A percentile compares a stretch with the other conserved stretches of the same genome.
phyloP scores from a whole-genome alignment of 148 eudicot genomes.

The Amaranthus cruentus region DNA sequence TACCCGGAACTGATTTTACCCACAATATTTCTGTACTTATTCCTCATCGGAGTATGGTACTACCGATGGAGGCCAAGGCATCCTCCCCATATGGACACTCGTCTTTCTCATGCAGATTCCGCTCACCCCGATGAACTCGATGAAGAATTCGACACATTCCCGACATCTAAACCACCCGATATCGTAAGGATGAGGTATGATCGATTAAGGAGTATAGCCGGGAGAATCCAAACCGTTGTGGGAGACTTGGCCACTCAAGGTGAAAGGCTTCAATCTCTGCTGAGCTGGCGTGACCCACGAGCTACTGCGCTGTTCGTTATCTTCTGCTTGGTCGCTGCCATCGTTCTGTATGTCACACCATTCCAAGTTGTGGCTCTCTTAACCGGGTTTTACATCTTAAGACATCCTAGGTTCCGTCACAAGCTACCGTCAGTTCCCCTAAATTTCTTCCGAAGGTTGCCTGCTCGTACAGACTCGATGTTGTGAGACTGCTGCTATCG shows the following conservation, averaged over 20 bases:
- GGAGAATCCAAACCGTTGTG: conserved; percentile 39
- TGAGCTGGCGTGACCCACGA: conserved; percentile 45
- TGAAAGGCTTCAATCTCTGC: conserved; percentile 37
- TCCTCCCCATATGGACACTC: conserved; percentile 49
- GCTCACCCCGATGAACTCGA: conserved; percentile 33
- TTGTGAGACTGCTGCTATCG: not conserved
- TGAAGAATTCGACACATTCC: conserved; percentile 44
- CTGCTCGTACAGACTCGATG: conserved; percentile 38
- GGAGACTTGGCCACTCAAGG: conserved; percentile 42
- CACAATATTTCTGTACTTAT: conserved; percentile 38
- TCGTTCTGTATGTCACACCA: conserved; percentile 35
- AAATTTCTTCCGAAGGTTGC: conserved; percentile 46
- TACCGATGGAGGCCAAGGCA: conserved; percentile 41
- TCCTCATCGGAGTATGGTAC: conserved; percentile 37
- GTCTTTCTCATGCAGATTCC: conserved; percentile 34
- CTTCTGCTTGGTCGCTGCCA: conserved; percentile 36
- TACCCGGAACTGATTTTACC: conserved; percentile 39
- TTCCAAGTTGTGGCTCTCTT: conserved; percentile 31
- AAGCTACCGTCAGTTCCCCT: conserved; percentile 31
- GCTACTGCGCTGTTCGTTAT: conserved; percentile 36
- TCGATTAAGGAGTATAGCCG: conserved; percentile 38
- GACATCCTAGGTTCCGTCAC: conserved; percentile 43
- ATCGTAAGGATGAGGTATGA: conserved; percentile 43
- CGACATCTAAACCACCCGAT: conserved; percentile 30
- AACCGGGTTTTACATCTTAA: conserved; percentile 31